Base-by-base conservation (phyloP, 805 yeast genomes). In the Cyberlindnera saturnus region DNA sequence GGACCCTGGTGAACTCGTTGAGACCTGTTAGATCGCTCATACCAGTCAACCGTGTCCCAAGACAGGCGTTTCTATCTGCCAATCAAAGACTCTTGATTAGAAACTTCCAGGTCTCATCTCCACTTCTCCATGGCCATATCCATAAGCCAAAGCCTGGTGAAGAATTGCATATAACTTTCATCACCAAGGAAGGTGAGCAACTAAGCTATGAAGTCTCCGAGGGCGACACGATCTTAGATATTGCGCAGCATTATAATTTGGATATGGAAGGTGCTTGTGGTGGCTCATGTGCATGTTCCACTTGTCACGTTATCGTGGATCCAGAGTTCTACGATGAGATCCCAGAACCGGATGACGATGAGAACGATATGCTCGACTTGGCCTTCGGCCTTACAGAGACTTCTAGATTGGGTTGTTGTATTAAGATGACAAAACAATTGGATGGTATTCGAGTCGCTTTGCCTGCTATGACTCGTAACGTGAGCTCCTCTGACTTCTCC, bases 261-360 rank as follows among this genome's bases (percentile, higher is more conserved):
- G 99, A 93, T 52, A 90, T 93, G 93, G 99, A 93, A 63, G 96
- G 87, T 36, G 99, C 99, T 0, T 93, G 99, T 66, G 99, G 99
- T 18, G 99, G 98, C 4, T 88, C 97, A 4, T 93, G 99, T 71
- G 99, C 99, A 1, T 93, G 99, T 63, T 89, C 97, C 5, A 93
- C 99, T 0, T 93, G 99, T 61, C 99, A 93, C 66, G 82, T 93
- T 42, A 91, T 93, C 40, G 89, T 93, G 33, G 99, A 93, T 61
- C 98, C 99, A 1, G 96, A 85, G 37, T 89, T 71, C 62, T 93
- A 88, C 65, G 99, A 93, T 59, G 76, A 69, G 39, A 77, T 93
- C 50, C 96, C 93, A 9, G 98, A 93, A 62, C 98, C 99, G 0
- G 87, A 82, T 51, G 99, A 93, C 61, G 99, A 93, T 60, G 99